Evolutionary conservation across 2,329 filamentous ascomycete genomes (phyloP).

Genomic region (Xylaria sp.): DNA sequence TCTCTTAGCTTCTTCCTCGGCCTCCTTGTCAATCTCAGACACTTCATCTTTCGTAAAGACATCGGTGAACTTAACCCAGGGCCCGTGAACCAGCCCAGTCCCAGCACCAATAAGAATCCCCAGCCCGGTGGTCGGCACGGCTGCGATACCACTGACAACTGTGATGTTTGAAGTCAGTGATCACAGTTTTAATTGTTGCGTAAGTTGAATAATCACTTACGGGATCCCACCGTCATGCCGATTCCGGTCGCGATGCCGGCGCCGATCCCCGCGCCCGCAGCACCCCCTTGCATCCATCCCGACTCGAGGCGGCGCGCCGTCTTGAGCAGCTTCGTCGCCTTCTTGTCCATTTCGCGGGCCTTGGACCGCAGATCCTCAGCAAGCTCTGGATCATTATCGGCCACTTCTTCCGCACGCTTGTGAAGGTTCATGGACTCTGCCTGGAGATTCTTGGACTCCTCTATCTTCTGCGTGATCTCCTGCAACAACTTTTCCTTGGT

Average conservation of each 20-base stretch:
- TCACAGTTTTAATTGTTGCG: too few relatives aligned
- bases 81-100: constrained; percentile 49
- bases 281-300: constrained; percentile 50
- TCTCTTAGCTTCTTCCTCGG: constrained; percentile 44
- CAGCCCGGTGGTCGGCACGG: constrained; percentile 48
- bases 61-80: constrained; percentile 50
- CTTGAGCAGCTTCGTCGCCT: constrained; percentile 48
- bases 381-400: constrained; percentile 39
- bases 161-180: neutral
- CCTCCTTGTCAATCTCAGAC: constrained; percentile 45
- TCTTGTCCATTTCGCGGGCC: constrained; percentile 47
- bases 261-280: constrained; percentile 49
- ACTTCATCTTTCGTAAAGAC: constrained; percentile 47
- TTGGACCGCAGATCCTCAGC: constrained; percentile 46
- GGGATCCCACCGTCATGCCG: constrained; percentile 46
- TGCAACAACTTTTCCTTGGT: constrained; percentile 49
- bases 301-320: constrained; percentile 48
- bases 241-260: constrained; percentile 49
- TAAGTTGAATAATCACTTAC: neutral
- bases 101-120: constrained; percentile 49
- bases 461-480: constrained; percentile 47
- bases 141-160: constrained; percentile 47
- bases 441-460: constrained; percentile 48
- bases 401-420: constrained; percentile 44
- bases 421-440: constrained; percentile 46